Conservation (phyloP, 2,329 filamentous ascomycete species). For the Botryotinia globosa region DNA sequence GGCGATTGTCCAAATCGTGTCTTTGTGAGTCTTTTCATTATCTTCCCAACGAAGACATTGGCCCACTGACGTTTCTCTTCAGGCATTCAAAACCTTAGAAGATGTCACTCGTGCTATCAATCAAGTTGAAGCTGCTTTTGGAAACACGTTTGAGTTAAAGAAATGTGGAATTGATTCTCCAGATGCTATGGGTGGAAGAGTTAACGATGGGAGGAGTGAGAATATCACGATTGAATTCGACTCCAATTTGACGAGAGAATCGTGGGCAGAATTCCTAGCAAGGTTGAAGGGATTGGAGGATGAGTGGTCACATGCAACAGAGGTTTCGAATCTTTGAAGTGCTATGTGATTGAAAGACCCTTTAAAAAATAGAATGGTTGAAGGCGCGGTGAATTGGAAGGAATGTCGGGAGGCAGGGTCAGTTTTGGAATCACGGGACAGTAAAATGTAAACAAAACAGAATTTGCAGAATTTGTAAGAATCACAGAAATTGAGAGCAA, state of each 20-base stretch:
- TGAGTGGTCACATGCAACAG: conserved; percentile 28
- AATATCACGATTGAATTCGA: conserved; percentile 34
- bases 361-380: background rate
- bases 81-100: conserved; percentile 33
- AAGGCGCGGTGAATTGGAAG: background rate
- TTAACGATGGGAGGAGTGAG: conserved; percentile 32
- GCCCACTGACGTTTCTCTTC: background rate
- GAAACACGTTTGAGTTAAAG: conserved; percentile 27
- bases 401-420: background rate
- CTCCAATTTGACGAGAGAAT: conserved; percentile 23
- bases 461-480: background rate
- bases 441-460: background rate
- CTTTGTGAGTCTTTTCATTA: conserved; percentile 27
- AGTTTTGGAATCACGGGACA: too few relatives aligned
- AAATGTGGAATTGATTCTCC: conserved; percentile 31
- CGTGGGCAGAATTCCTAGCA: conserved; percentile 28
- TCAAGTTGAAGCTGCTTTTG: conserved; percentile 31
- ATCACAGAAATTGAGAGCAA: background rate
- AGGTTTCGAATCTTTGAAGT: background rate
- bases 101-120: conserved; percentile 30
- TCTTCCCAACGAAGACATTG: background rate
- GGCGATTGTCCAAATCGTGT: conserved; percentile 28
- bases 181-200: conserved; percentile 31
- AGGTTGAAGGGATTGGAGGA: conserved; percentile 28
- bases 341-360: background rate